Evolutionary conservation across 352 stramenopile species (phyloP), one percentile per base, ranked within the genome.

Genomic region (Pythium volutum): DNA sequence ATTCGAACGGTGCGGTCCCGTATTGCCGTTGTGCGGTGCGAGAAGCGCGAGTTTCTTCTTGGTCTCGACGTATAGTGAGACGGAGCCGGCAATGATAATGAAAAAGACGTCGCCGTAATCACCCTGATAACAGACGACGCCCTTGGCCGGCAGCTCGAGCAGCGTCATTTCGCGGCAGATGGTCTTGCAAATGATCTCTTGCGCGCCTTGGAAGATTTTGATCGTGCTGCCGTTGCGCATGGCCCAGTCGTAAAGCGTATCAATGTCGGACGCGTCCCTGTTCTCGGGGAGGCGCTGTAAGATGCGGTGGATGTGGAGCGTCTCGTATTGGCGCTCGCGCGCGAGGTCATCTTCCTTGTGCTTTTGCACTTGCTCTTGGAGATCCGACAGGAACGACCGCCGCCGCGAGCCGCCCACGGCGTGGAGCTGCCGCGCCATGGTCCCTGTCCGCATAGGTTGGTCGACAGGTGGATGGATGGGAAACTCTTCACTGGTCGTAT

Each of bases 141-240:
- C 84, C 49, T 79, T 71, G 7, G 72, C 23, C 2, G 82, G 79
- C 16, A 91, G 59, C 42, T 89, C 81, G 11, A 90, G 67, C 39
- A 93, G 69, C 31, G 80, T 93, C 82, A 93, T 91, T 59, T 93
- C 84, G n/a, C 84, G 77, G 61, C 84, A 93, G 63, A 93, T 93
- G 16, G 82, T 92, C 61, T 92, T 93, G 67, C 84, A 93, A 62
- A 93, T 91, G 55, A 93, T 89, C 53, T 93, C 84, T 67, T 93
- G 84, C 4, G 81, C 84, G 0, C 81, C 84, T 47, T 88, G 74
- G 49, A 93, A 91, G 54, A 93, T 89, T 58, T 88, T 87, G 61
- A 77, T 87, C 10, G 82, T 93, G 58, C 76, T 90, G n/a, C 79
- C 81, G 45, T 93, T 93, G 38, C 79, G 74, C 55, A 91, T 67